Conservation (phyloP, 495 filamentous ascomycete species). For the Pyronema omphalodes region DNA sequence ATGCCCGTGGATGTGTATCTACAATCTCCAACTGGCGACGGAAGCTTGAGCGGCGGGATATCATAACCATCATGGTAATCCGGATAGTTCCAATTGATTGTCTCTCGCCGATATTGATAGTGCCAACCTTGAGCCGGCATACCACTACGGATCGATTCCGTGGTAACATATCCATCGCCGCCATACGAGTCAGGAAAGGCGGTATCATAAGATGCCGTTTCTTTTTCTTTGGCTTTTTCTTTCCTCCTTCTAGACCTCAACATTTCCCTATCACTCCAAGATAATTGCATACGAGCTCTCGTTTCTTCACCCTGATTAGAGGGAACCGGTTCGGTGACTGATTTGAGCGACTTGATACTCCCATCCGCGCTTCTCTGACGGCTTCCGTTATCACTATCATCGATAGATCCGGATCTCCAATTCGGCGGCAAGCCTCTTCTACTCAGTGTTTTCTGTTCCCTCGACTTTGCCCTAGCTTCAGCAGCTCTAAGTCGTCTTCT, state of each 20-base stretch:
- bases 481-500: conserved; percentile 9
- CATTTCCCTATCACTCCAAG: not conserved
- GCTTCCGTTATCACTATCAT: not conserved
- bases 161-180: not conserved
- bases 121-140: too few relatives aligned
- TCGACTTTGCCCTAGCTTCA: not conserved
- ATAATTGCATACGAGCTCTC: not conserved
- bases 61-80: conserved; percentile 2
- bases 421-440: not conserved
- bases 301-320: not conserved
- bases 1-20: not conserved
- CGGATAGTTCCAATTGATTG: conserved; percentile 3
- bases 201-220: not conserved
- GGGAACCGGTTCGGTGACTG: not conserved
- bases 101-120: not conserved
- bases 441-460: conserved; percentile 1
- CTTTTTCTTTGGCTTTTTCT: not conserved
- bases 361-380: too few relatives aligned
- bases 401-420: not conserved
- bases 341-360: too few relatives aligned
- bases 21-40: not conserved
- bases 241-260: not conserved
- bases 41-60: not conserved
- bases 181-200: not conserved
- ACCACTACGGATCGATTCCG: too few relatives aligned